A percentile compares a stretch with the other conserved stretches of the same genome.
Conservation (phyloP, 257 asterid species). For the Penstemon davidsonii region DNA sequence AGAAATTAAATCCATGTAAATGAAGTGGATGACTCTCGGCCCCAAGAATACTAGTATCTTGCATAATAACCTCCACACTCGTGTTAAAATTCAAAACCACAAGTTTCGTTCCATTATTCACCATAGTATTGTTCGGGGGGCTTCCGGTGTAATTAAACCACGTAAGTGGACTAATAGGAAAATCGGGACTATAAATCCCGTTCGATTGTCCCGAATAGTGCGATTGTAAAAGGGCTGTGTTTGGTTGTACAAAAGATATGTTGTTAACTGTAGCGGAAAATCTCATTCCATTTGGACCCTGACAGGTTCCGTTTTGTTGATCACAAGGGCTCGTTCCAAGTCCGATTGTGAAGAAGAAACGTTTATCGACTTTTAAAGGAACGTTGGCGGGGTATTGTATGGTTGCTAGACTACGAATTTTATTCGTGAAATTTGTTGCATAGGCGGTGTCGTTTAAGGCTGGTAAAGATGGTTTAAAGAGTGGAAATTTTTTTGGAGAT, state of each 20-base stretch:
- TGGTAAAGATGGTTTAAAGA: constrained; percentile 45
- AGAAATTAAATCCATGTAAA: constrained; percentile 71
- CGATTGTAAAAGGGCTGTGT: constrained; percentile 53
- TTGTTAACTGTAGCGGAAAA: constrained; percentile 57
- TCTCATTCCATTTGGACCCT: constrained; percentile 59
- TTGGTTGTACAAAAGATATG: constrained; percentile 46
- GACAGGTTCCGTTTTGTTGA: constrained; percentile 41
- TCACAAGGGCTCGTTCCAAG: constrained; percentile 59
- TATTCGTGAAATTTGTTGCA: constrained; percentile 41
- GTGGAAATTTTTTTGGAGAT: constrained; percentile 38
- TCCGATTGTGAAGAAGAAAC: constrained; percentile 52
- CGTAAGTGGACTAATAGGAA: constrained; percentile 43
- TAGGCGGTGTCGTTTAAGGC: constrained; percentile 49
- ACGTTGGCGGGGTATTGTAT: constrained; percentile 56
- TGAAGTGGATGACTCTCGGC: constrained; percentile 71
- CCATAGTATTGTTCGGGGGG: constrained; percentile 57
- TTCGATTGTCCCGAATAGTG: constrained; percentile 46
- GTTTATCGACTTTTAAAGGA: constrained; percentile 41
- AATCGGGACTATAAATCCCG: constrained; percentile 45
- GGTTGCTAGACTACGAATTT: constrained; percentile 46
- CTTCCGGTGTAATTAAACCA: constrained; percentile 60
- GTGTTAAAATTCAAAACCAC: constrained; percentile 48
- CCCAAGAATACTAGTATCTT: constrained; percentile 62
- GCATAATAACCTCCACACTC: constrained; percentile 58
- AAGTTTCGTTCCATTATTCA: constrained; percentile 45